Conservation (phyloP, 2,329 filamentous ascomycete genomes). For the Penicillium corylophilum region DNA sequence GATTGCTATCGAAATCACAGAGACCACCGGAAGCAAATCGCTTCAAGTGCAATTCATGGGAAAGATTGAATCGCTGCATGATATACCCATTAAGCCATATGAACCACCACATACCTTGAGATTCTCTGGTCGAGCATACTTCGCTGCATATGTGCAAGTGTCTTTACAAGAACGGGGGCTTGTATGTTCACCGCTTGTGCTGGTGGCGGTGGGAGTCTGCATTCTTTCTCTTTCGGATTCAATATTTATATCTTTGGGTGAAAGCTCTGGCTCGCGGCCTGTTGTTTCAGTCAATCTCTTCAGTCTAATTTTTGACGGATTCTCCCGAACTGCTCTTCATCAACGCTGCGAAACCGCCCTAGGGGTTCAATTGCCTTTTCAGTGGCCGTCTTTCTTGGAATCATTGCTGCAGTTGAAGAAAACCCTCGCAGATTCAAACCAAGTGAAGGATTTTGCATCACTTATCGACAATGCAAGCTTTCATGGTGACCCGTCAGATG, state of each 20-base stretch:
- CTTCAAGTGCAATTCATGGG: not conserved
- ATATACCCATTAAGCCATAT: not conserved
- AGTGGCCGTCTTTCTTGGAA: not conserved
- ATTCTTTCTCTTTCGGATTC: not conserved
- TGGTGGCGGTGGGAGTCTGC: not conserved
- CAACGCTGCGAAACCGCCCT: not conserved
- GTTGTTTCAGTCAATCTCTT: not conserved
- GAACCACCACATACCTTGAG: not conserved
- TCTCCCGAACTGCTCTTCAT: not conserved
- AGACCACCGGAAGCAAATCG: not conserved
- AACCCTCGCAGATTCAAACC: not conserved
- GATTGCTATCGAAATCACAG: not conserved
- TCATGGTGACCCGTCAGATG: not conserved
- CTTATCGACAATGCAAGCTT: not conserved
- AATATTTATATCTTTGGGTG: not conserved
- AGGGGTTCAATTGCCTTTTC: not conserved
- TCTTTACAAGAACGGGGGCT: not conserved
- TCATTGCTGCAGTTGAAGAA: not conserved
- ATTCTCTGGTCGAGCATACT: not conserved
- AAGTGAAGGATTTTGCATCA: not conserved
- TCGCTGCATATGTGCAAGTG: not conserved
- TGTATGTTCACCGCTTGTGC: not conserved
- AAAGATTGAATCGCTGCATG: not conserved
- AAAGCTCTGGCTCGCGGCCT: not conserved
- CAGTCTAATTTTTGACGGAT: not conserved